These are phyloP conservation scores for Umbelopsis sp. DNA, from an alignment of 371 early-diverging fungal species.

Conservation along the genomic window DNA sequence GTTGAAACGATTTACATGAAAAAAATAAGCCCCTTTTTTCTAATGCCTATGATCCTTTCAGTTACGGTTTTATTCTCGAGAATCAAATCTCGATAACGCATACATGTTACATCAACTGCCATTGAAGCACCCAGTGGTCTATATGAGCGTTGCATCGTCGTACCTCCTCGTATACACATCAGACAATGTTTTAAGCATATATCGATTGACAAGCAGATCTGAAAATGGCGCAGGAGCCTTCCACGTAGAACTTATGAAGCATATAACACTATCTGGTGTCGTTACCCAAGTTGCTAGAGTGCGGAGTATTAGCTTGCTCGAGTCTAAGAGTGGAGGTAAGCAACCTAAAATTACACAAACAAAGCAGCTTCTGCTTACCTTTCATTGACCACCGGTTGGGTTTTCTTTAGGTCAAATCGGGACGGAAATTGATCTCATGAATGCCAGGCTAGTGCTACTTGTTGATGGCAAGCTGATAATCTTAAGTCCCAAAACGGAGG, in stretches of 20 bases:
- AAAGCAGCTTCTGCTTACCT: background rate
- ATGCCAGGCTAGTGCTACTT: slow-evolving; percentile 50
- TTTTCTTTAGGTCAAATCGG: slow-evolving; percentile 37
- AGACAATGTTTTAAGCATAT: slow-evolving; percentile 68
- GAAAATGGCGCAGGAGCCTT: slow-evolving; percentile 24
- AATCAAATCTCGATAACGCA: slow-evolving; percentile 72
- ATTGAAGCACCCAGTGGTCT: slow-evolving; percentile 45
- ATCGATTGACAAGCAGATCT: slow-evolving; percentile 28
- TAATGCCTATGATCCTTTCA: slow-evolving; percentile 28
- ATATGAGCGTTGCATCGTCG: slow-evolving; percentile 60
- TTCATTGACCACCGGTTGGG: background rate
- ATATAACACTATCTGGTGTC: slow-evolving; percentile 71
- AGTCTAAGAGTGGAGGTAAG: slow-evolving; percentile 40
- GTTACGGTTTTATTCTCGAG: slow-evolving; percentile 80
- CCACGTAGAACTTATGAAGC: slow-evolving; percentile 59
- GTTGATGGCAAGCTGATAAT: slow-evolving; percentile 55
- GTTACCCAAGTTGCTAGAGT: slow-evolving; percentile 58
- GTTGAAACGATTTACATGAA: background rate
- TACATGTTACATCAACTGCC: slow-evolving; percentile 60
- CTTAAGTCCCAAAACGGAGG: slow-evolving; percentile 42
- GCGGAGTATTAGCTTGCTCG: slow-evolving; percentile 58
- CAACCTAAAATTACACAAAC: background rate
- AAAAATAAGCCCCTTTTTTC: background rate
- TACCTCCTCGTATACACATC: slow-evolving; percentile 70
- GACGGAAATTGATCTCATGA: slow-evolving; percentile 36